Percentiles rank a stretch among this genome's conserved stretches.
phyloP scores from a whole-genome alignment of 129 eudicot species.

The Glebionis coronaria region DNA sequence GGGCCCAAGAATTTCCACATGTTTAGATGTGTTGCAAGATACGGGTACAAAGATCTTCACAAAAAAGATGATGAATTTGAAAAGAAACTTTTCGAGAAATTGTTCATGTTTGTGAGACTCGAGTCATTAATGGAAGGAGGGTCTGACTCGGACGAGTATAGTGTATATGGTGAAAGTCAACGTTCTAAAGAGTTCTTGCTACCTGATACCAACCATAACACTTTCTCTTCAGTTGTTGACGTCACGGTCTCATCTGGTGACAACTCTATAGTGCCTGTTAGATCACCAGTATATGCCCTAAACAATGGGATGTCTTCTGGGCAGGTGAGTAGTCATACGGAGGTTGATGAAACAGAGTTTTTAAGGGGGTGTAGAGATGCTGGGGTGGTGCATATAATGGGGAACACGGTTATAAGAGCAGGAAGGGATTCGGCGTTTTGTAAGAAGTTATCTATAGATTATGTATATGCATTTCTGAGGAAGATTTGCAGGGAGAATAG shows the following conservation, averaged over 20 bases:
- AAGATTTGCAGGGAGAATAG: constrained; percentile 96
- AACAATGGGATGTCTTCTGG: constrained; percentile 46
- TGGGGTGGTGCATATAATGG: constrained; percentile 91
- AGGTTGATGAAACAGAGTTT: constrained; percentile 75
- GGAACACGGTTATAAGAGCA: constrained; percentile 81
- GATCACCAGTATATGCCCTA: constrained; percentile 33
- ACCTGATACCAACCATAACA: constrained; percentile 27
- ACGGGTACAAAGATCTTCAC: constrained; percentile 93
- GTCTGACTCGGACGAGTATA: constrained; percentile 85
- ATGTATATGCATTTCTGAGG: constrained; percentile 80
- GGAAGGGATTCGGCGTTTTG: constrained; percentile 56
- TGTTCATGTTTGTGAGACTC: constrained; percentile 74
- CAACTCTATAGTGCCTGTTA: constrained; percentile 56
- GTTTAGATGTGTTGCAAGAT: constrained; percentile 94
- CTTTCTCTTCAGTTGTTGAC: constrained; percentile 42
- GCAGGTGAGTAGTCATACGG: constrained; percentile 55
- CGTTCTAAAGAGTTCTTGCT: constrained; percentile 43
- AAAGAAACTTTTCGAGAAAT: constrained; percentile 67
- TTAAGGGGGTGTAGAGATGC: constrained; percentile 70
- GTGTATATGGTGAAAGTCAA: constrained; percentile 55
- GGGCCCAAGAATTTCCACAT: constrained; percentile 92
- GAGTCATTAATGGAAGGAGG: constrained; percentile 98
- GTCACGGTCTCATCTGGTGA: constrained; percentile 61
- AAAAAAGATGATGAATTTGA: constrained; percentile 87
- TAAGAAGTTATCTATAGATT: constrained; percentile 72